Evolutionary conservation across 2,329 filamentous ascomycete species (phyloP).

Genomic region (Ophiostoma ulmi): DNA sequence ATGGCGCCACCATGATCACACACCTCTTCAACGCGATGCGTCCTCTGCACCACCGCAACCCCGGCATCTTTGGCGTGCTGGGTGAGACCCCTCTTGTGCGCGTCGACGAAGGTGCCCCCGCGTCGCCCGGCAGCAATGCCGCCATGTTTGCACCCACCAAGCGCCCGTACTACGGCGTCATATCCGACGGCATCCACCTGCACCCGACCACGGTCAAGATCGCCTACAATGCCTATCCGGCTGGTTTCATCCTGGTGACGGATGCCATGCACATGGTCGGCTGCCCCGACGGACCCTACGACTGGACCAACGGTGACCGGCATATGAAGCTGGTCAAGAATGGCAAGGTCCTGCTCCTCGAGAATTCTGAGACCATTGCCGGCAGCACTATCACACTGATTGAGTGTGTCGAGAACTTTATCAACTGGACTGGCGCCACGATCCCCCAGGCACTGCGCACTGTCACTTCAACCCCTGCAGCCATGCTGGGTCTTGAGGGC

Average conservation of each 20-base stretch:
- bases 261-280: constrained; percentile 88
- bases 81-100: constrained; percentile 46
- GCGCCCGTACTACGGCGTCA: constrained; percentile 80
- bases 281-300: constrained; percentile 75
- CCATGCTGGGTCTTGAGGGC: constrained; percentile 64
- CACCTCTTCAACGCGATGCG: constrained; percentile 94
- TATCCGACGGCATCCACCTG: constrained; percentile 84
- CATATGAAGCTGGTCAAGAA: constrained; percentile 61
- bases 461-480: constrained; percentile 71
- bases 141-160: constrained; percentile 44
- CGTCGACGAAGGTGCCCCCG: constrained; percentile 8
- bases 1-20: constrained; percentile 82
- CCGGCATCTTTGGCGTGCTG: constrained; percentile 81
- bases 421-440: constrained; percentile 64
- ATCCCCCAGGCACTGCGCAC: constrained; percentile 65
- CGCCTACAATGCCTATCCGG: constrained; percentile 77
- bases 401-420: constrained; percentile 77
- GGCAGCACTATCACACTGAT: constrained; percentile 70
- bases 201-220: constrained; percentile 86
- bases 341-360: constrained; percentile 66
- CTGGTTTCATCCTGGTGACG: constrained; percentile 82
- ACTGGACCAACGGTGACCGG: constrained; percentile 71
- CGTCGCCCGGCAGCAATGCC: constrained; percentile 29
- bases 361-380: constrained; percentile 74
- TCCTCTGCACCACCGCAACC: constrained; percentile 84